These are phyloP conservation scores for Cucurbitaria berberidis DNA, from an alignment of 2,329 filamentous ascomycete genomes.

Conservation along the genomic window DNA sequence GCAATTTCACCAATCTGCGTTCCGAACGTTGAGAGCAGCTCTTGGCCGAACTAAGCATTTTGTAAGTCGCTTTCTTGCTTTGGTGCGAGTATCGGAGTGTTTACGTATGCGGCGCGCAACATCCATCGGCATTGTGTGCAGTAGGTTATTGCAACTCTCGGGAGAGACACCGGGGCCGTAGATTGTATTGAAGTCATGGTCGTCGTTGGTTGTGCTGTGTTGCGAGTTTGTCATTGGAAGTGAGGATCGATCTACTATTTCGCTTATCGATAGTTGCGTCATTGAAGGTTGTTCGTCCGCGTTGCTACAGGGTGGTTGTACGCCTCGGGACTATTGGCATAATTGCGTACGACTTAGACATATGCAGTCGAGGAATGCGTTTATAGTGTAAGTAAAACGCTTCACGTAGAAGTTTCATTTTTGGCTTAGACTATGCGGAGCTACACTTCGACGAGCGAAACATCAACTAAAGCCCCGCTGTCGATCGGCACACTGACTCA, in stretches of 20 bases:
- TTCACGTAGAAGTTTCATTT: too few species aligned
- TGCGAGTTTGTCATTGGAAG: not conserved
- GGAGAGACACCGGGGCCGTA: slow-evolving; percentile 54
- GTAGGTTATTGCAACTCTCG: slow-evolving; percentile 84
- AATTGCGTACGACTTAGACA: too few species aligned
- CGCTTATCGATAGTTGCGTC: slow-evolving; percentile 17
- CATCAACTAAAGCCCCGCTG: too few species aligned
- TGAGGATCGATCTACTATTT: too few species aligned
- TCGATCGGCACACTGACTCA: too few species aligned
- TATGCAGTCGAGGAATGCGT: not conserved
- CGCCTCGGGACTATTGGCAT: not conserved
- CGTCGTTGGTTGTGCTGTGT: not conserved
- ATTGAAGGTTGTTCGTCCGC: too few species aligned
- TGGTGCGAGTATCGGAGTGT: slow-evolving; percentile 28
- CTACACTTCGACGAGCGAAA: too few species aligned
- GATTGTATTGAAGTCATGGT: slow-evolving; percentile 33
- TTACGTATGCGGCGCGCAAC: slow-evolving; percentile 82
- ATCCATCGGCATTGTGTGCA: slow-evolving; percentile 97
- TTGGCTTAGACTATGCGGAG: too few species aligned
- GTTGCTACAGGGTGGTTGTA: too few species aligned
- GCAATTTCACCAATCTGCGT: slow-evolving; percentile 85
- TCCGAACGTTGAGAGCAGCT: slow-evolving; percentile 91
- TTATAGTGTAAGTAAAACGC: too few species aligned
- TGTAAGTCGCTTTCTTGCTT: not conserved
- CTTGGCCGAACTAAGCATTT: slow-evolving; percentile 78